These are phyloP conservation scores for Aspergillus sp. DNA, from an alignment of 2,329 filamentous ascomycete genomes.

Conservation along the genomic window DNA sequence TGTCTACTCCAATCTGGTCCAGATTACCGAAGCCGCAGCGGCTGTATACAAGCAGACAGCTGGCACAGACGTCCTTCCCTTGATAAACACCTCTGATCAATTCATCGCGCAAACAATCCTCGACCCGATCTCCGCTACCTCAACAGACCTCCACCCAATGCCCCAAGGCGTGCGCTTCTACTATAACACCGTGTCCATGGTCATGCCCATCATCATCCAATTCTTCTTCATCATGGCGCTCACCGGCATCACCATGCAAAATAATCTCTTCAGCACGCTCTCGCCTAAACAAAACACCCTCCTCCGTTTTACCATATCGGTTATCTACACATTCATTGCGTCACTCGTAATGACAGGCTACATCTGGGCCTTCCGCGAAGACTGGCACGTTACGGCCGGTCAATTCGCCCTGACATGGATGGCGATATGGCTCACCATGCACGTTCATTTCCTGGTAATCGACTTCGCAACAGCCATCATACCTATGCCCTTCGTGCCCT, in stretches of 20 bases:
- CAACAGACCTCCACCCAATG: constrained; percentile 32
- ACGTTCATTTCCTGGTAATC: constrained; percentile 36
- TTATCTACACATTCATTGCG: constrained; percentile 4
- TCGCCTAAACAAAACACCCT: constrained; percentile 1
- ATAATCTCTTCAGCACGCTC: constrained; percentile 10
- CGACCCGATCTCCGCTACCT: constrained; percentile 27
- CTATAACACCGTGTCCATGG: constrained; percentile 38
- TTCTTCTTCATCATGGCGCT: constrained; percentile 43
- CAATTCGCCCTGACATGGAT: constrained; percentile 39
- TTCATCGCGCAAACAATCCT: constrained; percentile 27
- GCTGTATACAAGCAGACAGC: constrained; percentile 19
- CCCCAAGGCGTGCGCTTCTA: constrained; percentile 31
- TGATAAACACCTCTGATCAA: constrained; percentile 14
- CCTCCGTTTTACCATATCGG: constrained; percentile 3
- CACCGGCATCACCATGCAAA: constrained; percentile 33
- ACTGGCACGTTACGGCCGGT: constrained; percentile 10
- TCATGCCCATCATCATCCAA: constrained; percentile 38
- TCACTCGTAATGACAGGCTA: constrained; percentile 5
- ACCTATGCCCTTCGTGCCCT: constrained; percentile 33
- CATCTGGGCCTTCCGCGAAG: constrained; percentile 9
- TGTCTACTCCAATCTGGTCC: constrained; percentile 25
- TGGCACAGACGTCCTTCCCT: constrained; percentile 19
- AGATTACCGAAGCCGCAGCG: constrained; percentile 26
- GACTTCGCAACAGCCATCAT: constrained; percentile 35
- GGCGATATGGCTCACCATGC: constrained; percentile 35